Base-by-base conservation (phyloP, 1,139 yeast species). In the Scheffersomyces segobiensis region DNA sequence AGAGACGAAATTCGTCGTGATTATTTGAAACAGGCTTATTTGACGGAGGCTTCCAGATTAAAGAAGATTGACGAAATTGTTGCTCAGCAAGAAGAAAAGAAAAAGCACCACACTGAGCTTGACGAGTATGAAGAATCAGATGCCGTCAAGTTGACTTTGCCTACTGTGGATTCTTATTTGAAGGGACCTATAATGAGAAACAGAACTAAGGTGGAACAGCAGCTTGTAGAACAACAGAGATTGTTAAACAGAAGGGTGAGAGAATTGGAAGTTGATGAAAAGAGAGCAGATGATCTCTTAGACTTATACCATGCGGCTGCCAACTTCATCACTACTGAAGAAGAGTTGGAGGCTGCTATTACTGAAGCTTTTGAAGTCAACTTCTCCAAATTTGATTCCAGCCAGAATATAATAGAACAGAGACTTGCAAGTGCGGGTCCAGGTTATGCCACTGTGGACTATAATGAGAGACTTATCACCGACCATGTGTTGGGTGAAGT, bases 281-380 rank as follows among this genome's bases (percentile, higher is more conserved):
- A 75, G 52, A 84, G 83, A 66, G 86, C 93, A 14, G 77, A 78
- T 53, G 76, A 82, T 53, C 73, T 93, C 55, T 77, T 93, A 61
- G 88, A 85, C 63, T 80, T 92, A 62, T 92, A 90, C 72, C 93
- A 92, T 68, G 84, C 87, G 17, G 80, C 96, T 1, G 80, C 84
- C 48, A 79, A 82, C 57, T 91, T 84, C 73, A 88, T 89, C 62
- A 82, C 88, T 55, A 87, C 87, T 49, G 91, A 86, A 70, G 85
- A 81, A 56, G 87, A 86, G 70, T 80, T 89, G 61, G 85, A 85
- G 53, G 74, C 72, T 42, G 84, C 87, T 56, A 84, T 88, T 55
- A 80, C 80, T 57, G 79, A 79, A 47, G 89, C 89, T 24, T 88
- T 88, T 65, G 83, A 79, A 61, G 75, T 77, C 53, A 76, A 76